These are phyloP conservation scores for Ogataea hybrid DNA, from an alignment of 1,139 yeast species.

Conservation along the genomic window DNA sequence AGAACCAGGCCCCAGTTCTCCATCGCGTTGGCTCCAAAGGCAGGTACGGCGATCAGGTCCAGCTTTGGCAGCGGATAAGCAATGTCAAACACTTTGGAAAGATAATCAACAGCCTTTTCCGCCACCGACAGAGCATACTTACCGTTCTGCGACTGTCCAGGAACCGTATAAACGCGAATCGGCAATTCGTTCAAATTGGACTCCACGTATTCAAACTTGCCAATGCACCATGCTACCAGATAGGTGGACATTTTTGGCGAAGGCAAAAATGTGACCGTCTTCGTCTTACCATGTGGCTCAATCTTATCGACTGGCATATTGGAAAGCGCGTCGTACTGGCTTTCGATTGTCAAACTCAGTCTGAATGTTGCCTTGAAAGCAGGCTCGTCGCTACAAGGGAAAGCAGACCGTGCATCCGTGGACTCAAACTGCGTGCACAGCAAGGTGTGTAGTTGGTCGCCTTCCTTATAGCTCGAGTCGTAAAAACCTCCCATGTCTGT, in stretches of 20 bases:
- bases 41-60: slow-evolving; percentile 57
- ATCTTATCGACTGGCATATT: slow-evolving; percentile 71
- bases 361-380: slow-evolving; percentile 77
- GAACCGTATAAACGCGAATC: slow-evolving; percentile 53
- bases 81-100: slow-evolving; percentile 51
- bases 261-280: slow-evolving; percentile 37
- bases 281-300: slow-evolving; percentile 41
- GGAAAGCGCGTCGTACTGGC: slow-evolving; percentile 63
- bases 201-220: slow-evolving; percentile 55
- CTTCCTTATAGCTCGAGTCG: slow-evolving; percentile 58
- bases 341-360: slow-evolving; percentile 58
- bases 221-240: slow-evolving; percentile 57
- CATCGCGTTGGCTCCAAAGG: slow-evolving; percentile 62
- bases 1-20: slow-evolving; percentile 60
- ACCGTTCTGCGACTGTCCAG: slow-evolving; percentile 51
- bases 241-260: slow-evolving; percentile 58
- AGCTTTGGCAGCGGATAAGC: slow-evolving; percentile 60
- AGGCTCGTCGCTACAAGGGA: slow-evolving; percentile 91
- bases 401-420: slow-evolving; percentile 86
- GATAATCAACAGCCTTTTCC: slow-evolving; percentile 50
- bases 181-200: slow-evolving; percentile 42
- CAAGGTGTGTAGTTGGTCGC: slow-evolving; percentile 59
- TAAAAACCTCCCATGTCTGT: slow-evolving; percentile 85
- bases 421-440: slow-evolving; percentile 90
- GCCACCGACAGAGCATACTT: slow-evolving; percentile 50